phyloP scores from a whole-genome alignment of 2,329 filamentous ascomycete species.

The Parascedosporium putredinis region DNA sequence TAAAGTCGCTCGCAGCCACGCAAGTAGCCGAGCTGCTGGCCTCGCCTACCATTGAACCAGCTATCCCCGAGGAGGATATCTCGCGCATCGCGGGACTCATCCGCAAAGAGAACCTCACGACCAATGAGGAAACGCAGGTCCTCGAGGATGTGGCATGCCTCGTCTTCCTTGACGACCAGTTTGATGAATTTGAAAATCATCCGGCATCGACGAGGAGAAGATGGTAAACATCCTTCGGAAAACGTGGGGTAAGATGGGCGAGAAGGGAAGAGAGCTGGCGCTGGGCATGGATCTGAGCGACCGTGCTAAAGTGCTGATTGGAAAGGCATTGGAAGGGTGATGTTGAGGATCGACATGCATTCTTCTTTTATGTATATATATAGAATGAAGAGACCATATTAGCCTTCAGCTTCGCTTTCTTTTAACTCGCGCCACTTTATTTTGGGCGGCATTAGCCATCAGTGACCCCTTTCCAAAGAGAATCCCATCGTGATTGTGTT shows the following conservation, averaged over 20 bases:
- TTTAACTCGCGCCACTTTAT: no score
- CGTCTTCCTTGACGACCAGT: slow-evolving; percentile 79
- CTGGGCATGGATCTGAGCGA: slow-evolving; percentile 55
- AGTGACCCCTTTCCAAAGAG: no score
- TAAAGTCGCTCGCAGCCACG: slow-evolving; percentile 54
- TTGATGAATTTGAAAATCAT: slow-evolving; percentile 65
- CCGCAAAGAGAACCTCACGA: slow-evolving; percentile 61
- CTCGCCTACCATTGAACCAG: slow-evolving; percentile 23
- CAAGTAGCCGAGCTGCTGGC: slow-evolving; percentile 45
- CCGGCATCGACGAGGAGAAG: slow-evolving; percentile 64
- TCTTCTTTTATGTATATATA: no score
- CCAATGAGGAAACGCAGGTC: slow-evolving; percentile 53
- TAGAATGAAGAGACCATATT: no score
- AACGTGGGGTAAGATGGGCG: slow-evolving; percentile 69
- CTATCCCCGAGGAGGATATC: slow-evolving; percentile 38
- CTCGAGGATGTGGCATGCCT: slow-evolving; percentile 81
- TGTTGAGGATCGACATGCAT: no score
- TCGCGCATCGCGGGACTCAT: slow-evolving; percentile 60
- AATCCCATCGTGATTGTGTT: no score
- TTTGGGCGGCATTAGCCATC: no score
- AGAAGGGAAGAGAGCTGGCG: slow-evolving; percentile 52
- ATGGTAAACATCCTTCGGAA: slow-evolving; percentile 60
- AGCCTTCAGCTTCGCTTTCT: no score
- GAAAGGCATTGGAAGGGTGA: slow-evolving; percentile 42
- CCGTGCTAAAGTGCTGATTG: slow-evolving; percentile 49